Evolutionary conservation across 345 rosid species (phyloP).

Genomic region (Aegle marmelos): DNA sequence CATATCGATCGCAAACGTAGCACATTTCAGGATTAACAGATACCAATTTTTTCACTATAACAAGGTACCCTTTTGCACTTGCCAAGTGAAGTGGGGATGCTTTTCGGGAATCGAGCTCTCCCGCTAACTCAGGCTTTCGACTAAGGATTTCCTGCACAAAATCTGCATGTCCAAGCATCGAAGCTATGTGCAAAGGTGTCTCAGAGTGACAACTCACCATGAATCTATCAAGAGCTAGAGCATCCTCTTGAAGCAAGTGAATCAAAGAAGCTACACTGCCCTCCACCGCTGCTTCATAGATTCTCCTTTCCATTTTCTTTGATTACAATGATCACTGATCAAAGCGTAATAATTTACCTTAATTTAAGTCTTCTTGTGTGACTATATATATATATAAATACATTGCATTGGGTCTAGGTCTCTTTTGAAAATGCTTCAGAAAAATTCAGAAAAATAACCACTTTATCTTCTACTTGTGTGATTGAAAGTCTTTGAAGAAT

Average conservation of each 20-base stretch:
- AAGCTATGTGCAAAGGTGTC: slow-evolving; percentile 12
- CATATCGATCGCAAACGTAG: slow-evolving; percentile 15
- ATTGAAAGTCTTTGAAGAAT: background rate
- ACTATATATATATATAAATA: too few relatives aligned
- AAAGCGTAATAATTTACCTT: too few relatives aligned
- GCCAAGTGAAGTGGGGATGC: slow-evolving; percentile 16
- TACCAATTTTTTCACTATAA: slow-evolving; percentile 15
- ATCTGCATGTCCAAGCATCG: slow-evolving; percentile 12
- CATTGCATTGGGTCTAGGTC: too few relatives aligned
- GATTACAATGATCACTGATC: background rate
- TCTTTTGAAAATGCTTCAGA: background rate
- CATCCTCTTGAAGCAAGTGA: slow-evolving; percentile 4
- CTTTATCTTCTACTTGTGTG: background rate
- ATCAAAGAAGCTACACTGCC: background rate
- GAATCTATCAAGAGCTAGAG: slow-evolving; percentile 10
- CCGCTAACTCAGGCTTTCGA: slow-evolving; percentile 9
- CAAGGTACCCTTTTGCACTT: slow-evolving; percentile 15
- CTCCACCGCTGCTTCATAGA: background rate
- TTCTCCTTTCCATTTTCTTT: background rate
- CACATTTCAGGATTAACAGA: slow-evolving; percentile 13
- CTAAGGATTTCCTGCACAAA: slow-evolving; percentile 1
- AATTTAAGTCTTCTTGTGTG: too few relatives aligned
- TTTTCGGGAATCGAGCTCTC: background rate
- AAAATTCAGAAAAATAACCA: background rate
- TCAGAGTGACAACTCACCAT: slow-evolving; percentile 8